Evolutionary conservation across 306 rosid genomes (phyloP), one percentile per base, ranked within the genome.

Genomic region (Carpinus viminea): DNA sequence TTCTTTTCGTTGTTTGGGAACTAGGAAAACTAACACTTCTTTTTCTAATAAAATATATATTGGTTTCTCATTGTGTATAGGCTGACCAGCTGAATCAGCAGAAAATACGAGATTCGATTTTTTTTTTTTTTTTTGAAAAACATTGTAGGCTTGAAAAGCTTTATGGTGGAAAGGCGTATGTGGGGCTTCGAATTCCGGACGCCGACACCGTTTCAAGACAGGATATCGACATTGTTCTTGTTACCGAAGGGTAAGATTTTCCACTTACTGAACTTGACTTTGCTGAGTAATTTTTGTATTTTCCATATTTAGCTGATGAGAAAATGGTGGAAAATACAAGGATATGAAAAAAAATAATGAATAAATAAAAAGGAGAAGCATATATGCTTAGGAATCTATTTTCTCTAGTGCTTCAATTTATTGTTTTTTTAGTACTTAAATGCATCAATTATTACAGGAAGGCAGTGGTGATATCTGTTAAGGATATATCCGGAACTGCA

Each of bases 131-230:
- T 13, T 55, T 4, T 38, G 41, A 18, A 10, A 41, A 66, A 38
- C 2, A 64, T 55, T 52, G 18, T 79, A 93, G 97, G 82, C 84
- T 95, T 74, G 83, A 82, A 65, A 92, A 92, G 88, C 82, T 91
- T 81, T 89, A 84, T 21, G 93, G 96, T 50, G 98, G 89, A 43
- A 91, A 87, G 68, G 93, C 86, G 15, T 87, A 78, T 68, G 88
- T 85, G 2, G 99, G 97, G 76, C 97, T 95, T 80, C 92, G 97
- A 20, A 90, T 95, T 80, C 99, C 99, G 0, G 98, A 95, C 78
- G 91, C 97, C n/a, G 98, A 92, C 72, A 80, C 93, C 48, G 84
- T 87, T 72, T 79, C 97, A 10, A 79, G 83, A 26, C 96, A 90
- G 89, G 84, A 78, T 73, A 90, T 95, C 85, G 93, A 95, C 78